Evolutionary conservation across 768 basidiomycete species (phyloP).

Genomic region (Boletus pseudopeckii): DNA sequence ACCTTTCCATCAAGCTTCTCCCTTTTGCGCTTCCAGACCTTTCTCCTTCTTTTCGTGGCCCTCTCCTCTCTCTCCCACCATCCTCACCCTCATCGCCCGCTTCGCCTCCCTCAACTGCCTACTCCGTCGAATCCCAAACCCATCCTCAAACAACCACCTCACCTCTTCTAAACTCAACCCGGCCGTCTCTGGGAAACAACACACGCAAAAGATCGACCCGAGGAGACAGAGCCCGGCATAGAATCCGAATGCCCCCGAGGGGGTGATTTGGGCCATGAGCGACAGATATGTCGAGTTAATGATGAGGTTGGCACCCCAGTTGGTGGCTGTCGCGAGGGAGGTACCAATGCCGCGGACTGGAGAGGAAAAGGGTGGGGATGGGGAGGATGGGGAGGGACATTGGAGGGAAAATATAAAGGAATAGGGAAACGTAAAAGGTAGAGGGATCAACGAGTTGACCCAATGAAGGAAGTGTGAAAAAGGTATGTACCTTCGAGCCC

Average conservation of each 20-base stretch:
- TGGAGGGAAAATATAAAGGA: not conserved
- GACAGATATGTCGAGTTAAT: conserved; percentile 79
- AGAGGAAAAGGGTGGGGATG: not conserved
- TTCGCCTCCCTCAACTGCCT: conserved; percentile 37
- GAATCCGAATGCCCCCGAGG: conserved; percentile 72
- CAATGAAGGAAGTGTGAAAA: not conserved
- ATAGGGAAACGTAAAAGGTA: not conserved
- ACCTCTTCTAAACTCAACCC: conserved; percentile 71
- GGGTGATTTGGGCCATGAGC: conserved; percentile 70
- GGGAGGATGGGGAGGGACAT: not conserved
- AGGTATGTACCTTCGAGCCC: conserved; percentile 20
- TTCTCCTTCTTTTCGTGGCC: not conserved
- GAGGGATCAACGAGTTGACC: not conserved
- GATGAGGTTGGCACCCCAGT: conserved; percentile 75
- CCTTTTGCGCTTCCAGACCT: not conserved
- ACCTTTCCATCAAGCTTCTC: not conserved
- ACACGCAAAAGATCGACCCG: conserved; percentile 64
- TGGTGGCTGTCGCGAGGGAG: conserved; percentile 69
- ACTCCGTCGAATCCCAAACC: conserved; percentile 64
- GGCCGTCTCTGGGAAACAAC: conserved; percentile 78
- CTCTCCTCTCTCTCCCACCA: not conserved
- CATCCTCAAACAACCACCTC: conserved; percentile 54
- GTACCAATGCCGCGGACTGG: conserved; percentile 75
- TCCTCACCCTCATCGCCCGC: conserved; percentile 1
- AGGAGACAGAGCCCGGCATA: conserved; percentile 71